Conservation (phyloP, 2,329 filamentous ascomycete species). For the Aspergillus transmontanensis region DNA sequence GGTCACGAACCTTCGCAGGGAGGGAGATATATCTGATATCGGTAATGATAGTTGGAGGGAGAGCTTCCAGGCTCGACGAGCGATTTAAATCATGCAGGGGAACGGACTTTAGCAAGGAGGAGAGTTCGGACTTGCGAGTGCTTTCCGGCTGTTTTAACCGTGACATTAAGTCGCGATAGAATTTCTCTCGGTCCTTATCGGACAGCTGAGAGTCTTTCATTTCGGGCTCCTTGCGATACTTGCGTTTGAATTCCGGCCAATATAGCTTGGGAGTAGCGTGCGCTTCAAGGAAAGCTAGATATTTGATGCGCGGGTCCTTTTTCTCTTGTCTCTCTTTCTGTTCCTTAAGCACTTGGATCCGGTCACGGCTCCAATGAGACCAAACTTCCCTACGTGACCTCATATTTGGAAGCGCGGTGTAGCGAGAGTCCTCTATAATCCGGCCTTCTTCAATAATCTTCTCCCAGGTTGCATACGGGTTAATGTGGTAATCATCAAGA, state of each 20-base stretch:
- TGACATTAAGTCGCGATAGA: slow-evolving; percentile 51
- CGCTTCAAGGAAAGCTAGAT: slow-evolving; percentile 77
- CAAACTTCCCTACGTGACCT: slow-evolving; percentile 79
- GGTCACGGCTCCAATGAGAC: slow-evolving; percentile 78
- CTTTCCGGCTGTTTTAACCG: slow-evolving; percentile 50
- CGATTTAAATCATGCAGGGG: slow-evolving; percentile 44
- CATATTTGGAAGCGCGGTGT: slow-evolving; percentile 80
- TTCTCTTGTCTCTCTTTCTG: slow-evolving; percentile 75
- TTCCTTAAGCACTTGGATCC: slow-evolving; percentile 72
- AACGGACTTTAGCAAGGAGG: slow-evolving; percentile 46
- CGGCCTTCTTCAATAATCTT: slow-evolving; percentile 80
- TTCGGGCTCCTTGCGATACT: slow-evolving; percentile 76
- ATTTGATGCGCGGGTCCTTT: slow-evolving; percentile 79
- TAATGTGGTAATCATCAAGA: slow-evolving; percentile 78
- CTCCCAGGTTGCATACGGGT: slow-evolving; percentile 90
- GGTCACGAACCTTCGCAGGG: slow-evolving; percentile 39
- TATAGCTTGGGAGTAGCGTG: slow-evolving; percentile 89
- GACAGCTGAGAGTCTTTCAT: slow-evolving; percentile 60
- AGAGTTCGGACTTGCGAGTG: slow-evolving; percentile 50
- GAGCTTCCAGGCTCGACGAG: slow-evolving; percentile 41
- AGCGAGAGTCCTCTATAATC: slow-evolving; percentile 82
- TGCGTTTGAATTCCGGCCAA: slow-evolving; percentile 95
- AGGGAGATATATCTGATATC: slow-evolving; percentile 50
- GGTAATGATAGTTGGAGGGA: slow-evolving; percentile 45
- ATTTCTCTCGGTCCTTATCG: slow-evolving; percentile 53